Evolutionary conservation across 2,329 filamentous ascomycete species (phyloP), one percentile per base, ranked within the genome.

Genomic region (Calonectria honghensis): DNA sequence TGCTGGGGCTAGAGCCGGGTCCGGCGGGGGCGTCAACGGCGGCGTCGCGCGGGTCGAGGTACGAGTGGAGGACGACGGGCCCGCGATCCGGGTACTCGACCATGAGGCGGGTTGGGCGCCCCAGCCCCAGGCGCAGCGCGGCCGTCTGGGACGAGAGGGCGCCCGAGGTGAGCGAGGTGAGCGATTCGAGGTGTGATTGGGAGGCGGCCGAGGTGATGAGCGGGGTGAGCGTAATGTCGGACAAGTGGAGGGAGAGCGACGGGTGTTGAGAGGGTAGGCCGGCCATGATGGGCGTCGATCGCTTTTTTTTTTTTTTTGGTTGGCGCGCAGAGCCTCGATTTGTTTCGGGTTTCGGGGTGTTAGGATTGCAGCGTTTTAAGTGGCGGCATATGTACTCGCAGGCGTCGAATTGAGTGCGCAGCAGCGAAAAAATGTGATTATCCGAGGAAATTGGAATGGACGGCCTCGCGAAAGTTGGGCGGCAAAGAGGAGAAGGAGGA

Each of bases 191-290:
- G 70, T 88, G 87, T 9, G 83, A 82, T 68, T 83, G 83, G 29
- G 85, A 85, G 68, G 84, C 85, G 72, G 89, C 87, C 35, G 89
- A 90, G 27, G 89, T 89, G 80, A 93, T 87, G 77, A 93, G 87
- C 39, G 91, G 90, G 6, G 89, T 90, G 77, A 91, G 87, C 74
- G 88, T 85, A 73, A 87, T 85, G 86, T 92, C 91, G 77, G 89
- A 87, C 73, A 93, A 88, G 85, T 91, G 89, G 75, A 91, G 86
- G 77, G 88, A 86, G 68, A 91, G 86, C 73, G 85, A 82, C 45
- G 89, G 89, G 82, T 90, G 86, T 78, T 90, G 86, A 13, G 85
- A 85, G 65, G 89, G 88, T 65, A 86, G 83, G 76, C 79, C 81
- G 54, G 84, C 79, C 85, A 86, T 86, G 79, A 75, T 80, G 81